A percentile compares a stretch with the other conserved stretches of the same genome.
Conservation (phyloP, 345 rosid genomes). For the Raphanus sativus region DNA sequence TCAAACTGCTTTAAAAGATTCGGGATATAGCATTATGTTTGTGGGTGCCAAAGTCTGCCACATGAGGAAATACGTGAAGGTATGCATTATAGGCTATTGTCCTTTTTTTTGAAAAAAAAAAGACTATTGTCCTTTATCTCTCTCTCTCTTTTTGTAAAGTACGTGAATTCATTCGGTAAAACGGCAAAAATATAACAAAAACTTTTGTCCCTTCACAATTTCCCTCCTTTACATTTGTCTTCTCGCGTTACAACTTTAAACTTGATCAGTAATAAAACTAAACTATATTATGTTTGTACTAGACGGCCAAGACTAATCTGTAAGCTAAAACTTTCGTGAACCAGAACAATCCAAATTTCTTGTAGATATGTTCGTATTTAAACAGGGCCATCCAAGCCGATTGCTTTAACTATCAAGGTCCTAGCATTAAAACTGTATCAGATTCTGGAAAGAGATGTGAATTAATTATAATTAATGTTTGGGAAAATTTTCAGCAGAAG, state of each 20-base stretch:
- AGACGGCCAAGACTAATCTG: neutral
- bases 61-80: constrained; percentile 7
- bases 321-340: neutral
- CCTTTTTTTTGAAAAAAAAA: too few relatives aligned
- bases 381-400: constrained; percentile 14
- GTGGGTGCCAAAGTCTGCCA: constrained; percentile 13
- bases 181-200: neutral
- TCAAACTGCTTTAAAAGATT: constrained; percentile 9
- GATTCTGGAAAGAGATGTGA: constrained; percentile 5
- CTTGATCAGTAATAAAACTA: neutral
- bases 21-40: neutral
- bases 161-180: neutral
- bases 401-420: constrained; percentile 31
- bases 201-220: neutral
- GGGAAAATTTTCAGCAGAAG: constrained; percentile 25
- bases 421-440: constrained; percentile 26
- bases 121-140: constrained; percentile 1
- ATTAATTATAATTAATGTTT: neutral
- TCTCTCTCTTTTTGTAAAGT: neutral
- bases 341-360: neutral
- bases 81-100: constrained; percentile 14
- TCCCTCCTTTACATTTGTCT: neutral
- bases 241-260: neutral
- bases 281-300: neutral
- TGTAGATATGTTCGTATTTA: constrained; percentile 25